A percentile compares a stretch with the other conserved stretches of the same genome.
Evolutionary conservation across 805 yeast species (phyloP).

Genomic region (Kazachstania kunashirensis): DNA sequence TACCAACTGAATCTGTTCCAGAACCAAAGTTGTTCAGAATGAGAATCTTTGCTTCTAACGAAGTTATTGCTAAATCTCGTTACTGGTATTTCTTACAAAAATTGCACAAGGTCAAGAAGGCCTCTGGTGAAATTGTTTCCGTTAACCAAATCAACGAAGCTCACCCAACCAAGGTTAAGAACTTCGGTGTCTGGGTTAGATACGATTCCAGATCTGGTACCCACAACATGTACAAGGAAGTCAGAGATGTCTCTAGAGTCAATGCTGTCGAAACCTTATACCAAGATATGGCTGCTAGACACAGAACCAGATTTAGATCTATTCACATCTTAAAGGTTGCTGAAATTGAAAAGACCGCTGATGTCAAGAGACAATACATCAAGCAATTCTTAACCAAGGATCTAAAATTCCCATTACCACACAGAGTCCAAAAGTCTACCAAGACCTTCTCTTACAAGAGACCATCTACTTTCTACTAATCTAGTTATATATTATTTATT

Average conservation of each 20-base stretch:
- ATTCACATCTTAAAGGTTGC: slow-evolving; percentile 99
- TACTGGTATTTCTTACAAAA: slow-evolving; percentile 99
- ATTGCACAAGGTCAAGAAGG: slow-evolving; percentile 98
- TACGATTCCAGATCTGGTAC: slow-evolving; percentile 99
- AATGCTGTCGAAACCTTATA: slow-evolving; percentile 97
- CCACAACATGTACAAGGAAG: slow-evolving; percentile 99
- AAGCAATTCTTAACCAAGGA: slow-evolving; percentile 92
- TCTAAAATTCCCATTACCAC: slow-evolving; percentile 99
- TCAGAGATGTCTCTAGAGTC: slow-evolving; percentile 98
- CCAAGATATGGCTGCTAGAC: slow-evolving; percentile 99
- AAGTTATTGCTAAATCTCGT: slow-evolving; percentile 99
- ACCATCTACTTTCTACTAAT: slow-evolving; percentile 96
- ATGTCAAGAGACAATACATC: slow-evolving; percentile 98
- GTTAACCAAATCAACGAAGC: slow-evolving; percentile 86
- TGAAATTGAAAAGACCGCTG: slow-evolving; percentile 94
- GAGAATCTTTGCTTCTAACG: slow-evolving; percentile 99
- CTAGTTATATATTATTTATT: slow-evolving; percentile 8
- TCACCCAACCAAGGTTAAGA: slow-evolving; percentile 98
- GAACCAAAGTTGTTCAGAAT: slow-evolving; percentile 99
- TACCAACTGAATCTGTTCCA: slow-evolving; percentile 97
- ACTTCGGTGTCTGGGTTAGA: slow-evolving; percentile 99
- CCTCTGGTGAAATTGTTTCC: slow-evolving; percentile 98
- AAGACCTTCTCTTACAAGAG: slow-evolving; percentile 83
- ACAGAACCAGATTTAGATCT: slow-evolving; percentile 99
- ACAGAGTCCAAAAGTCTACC: slow-evolving; percentile 91